These are phyloP conservation scores for Lepidium didymum DNA, from an alignment of 345 rosid genomes.

Conservation along the genomic window DNA sequence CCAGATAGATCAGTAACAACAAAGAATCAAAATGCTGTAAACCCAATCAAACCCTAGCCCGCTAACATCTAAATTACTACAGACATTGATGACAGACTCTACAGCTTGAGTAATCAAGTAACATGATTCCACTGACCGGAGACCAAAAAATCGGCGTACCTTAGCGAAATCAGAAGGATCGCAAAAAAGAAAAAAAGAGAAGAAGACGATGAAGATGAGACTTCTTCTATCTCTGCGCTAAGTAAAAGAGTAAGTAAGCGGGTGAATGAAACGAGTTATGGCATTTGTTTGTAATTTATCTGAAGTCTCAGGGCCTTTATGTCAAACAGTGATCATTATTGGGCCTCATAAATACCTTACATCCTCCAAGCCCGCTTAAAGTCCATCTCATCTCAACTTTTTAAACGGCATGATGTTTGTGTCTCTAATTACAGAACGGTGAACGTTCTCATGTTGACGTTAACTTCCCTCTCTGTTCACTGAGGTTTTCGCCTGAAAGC, in stretches of 20 bases:
- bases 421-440: background rate
- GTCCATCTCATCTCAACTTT: background rate
- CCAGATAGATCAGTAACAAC: conserved; percentile 6
- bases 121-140: background rate
- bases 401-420: conserved; percentile 5
- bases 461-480: background rate
- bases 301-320: background rate
- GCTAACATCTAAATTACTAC: background rate
- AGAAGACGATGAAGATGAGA: conserved; percentile 12
- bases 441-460: background rate
- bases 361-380: background rate
- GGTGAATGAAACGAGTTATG: conserved; percentile 8
- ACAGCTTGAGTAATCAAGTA: background rate
- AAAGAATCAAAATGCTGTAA: background rate
- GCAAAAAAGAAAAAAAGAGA: background rate
- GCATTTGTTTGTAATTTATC: conserved; percentile 6
- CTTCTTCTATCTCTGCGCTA: background rate
- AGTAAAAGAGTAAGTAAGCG: background rate
- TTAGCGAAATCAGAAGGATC: conserved; percentile 9
- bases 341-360: background rate
- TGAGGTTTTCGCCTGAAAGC: background rate
- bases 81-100: background rate
- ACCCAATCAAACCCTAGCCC: conserved; percentile 6
- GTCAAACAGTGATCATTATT: background rate
- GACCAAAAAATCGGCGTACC: conserved; percentile 9